Evolutionary conservation across 257 asterid genomes (phyloP).

Genomic region (Jaltomata sinuosa): DNA sequence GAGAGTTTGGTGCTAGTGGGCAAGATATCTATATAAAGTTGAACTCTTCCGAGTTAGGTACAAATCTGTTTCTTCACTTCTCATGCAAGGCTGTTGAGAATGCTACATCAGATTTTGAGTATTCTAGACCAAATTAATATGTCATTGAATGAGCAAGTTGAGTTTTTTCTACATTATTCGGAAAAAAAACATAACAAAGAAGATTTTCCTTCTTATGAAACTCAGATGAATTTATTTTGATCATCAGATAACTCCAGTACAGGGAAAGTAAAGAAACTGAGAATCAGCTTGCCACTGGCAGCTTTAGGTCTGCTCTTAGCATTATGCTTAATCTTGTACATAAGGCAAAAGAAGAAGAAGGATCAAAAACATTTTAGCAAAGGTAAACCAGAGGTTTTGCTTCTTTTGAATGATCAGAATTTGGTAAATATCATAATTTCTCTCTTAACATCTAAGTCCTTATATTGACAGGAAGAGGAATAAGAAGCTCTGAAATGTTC

Average conservation of each 20-base stretch:
- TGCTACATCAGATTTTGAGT: background rate
- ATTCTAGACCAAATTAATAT: background rate
- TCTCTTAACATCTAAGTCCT: background rate
- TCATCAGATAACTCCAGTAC: background rate
- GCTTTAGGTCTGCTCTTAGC: background rate
- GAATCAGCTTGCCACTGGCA: background rate
- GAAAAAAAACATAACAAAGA: background rate
- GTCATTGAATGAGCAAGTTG: background rate
- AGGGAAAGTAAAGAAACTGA: background rate
- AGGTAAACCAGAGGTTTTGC: background rate
- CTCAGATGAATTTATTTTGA: background rate
- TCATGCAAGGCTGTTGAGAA: background rate
- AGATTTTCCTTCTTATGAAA: background rate
- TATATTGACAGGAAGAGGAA: background rate
- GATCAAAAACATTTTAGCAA: background rate
- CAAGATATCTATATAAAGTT: background rate
- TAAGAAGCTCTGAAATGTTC: background rate
- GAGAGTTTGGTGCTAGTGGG: background rate
- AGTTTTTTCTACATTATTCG: background rate
- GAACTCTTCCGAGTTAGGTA: background rate
- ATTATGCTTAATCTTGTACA: background rate
- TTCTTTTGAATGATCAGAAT: background rate
- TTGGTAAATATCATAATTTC: background rate
- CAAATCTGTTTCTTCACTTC: background rate
- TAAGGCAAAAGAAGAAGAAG: background rate